Evolutionary conservation across 768 basidiomycete species (phyloP).

Genomic region (Phylloporus sp.): DNA sequence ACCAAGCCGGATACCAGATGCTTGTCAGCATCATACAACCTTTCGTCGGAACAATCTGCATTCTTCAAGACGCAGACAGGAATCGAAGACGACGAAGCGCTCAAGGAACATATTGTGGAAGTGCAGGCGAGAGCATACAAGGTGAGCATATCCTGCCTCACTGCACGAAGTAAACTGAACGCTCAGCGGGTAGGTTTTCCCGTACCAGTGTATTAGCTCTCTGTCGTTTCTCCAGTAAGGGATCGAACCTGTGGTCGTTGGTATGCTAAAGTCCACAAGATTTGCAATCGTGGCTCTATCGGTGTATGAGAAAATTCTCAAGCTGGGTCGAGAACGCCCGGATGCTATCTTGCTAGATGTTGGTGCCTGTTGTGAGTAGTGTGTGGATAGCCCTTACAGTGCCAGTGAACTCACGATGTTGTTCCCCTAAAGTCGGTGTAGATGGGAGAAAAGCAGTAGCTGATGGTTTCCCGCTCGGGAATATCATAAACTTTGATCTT

Average conservation of each 20-base stretch:
- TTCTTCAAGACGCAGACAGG: not conserved
- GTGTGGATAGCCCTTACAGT: not conserved
- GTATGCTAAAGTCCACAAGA: not conserved
- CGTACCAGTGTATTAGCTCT: not conserved
- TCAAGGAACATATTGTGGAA: not conserved
- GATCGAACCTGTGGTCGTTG: not conserved
- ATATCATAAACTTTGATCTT: not conserved
- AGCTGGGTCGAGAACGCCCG: not conserved
- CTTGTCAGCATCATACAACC: not conserved
- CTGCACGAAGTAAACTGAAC: not conserved
- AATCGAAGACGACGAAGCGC: not conserved
- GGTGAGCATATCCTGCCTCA: not conserved
- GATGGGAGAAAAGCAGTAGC: conserved; percentile 27
- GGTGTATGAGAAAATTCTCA: not conserved
- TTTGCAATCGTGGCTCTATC: not conserved
- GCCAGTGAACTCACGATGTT: too few species aligned
- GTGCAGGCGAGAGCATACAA: not conserved
- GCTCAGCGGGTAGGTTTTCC: not conserved
- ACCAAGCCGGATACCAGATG: not conserved
- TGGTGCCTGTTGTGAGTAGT: not conserved
- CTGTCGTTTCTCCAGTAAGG: not conserved
- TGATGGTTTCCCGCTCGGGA: not conserved
- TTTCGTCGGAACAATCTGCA: conserved; percentile 4
- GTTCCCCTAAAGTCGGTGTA: not conserved
- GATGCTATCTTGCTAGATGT: not conserved